phyloP scores from a whole-genome alignment of 2,329 filamentous ascomycete genomes.

The Pyrenophora seminiperda region DNA sequence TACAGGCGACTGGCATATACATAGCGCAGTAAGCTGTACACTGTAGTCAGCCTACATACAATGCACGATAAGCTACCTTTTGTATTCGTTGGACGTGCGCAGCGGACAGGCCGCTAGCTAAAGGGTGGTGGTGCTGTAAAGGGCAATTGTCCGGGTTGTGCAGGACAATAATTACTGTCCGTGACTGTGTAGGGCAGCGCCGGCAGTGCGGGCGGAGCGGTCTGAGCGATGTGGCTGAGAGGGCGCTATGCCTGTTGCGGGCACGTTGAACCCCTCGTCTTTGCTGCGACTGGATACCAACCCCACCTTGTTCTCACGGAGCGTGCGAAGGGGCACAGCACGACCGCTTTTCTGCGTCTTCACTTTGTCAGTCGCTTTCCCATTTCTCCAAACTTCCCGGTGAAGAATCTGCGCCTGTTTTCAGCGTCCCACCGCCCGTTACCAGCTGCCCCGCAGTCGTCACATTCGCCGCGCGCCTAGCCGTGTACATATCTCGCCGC shows the following conservation, averaged over 20 bases:
- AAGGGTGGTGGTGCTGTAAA: conserved; percentile 1
- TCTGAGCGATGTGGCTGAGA: conserved; percentile 19
- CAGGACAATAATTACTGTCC: too few relatives aligned
- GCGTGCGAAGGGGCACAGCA: conserved; percentile 23
- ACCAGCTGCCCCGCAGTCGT: conserved; percentile 24
- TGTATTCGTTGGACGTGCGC: too few relatives aligned
- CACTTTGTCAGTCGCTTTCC: conserved; percentile 22
- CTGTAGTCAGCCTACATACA: not conserved
- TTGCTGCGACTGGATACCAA: conserved; percentile 18
- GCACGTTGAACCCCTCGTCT: conserved; percentile 14
- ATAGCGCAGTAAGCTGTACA: conserved; percentile 6
- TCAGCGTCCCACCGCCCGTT: conserved; percentile 17
- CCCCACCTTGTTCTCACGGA: conserved; percentile 21
- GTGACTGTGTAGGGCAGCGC: conserved; percentile 18
- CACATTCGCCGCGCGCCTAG: conserved; percentile 39
- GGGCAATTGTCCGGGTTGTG: conserved; percentile 5
- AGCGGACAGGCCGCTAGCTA: not conserved
- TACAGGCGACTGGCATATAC: conserved; percentile 6
- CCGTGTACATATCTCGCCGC: conserved; percentile 30
- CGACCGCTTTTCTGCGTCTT: conserved; percentile 27
- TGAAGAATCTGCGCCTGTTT: conserved; percentile 22
- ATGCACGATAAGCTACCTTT: conserved; percentile 1
- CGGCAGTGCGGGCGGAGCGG: conserved; percentile 20
- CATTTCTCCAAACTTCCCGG: conserved; percentile 15
- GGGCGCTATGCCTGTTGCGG: conserved; percentile 12